Percentiles rank a stretch among this genome's conserved stretches.
phyloP scores from a whole-genome alignment of 768 basidiomycete species.

The Leccinum uliginosum region DNA sequence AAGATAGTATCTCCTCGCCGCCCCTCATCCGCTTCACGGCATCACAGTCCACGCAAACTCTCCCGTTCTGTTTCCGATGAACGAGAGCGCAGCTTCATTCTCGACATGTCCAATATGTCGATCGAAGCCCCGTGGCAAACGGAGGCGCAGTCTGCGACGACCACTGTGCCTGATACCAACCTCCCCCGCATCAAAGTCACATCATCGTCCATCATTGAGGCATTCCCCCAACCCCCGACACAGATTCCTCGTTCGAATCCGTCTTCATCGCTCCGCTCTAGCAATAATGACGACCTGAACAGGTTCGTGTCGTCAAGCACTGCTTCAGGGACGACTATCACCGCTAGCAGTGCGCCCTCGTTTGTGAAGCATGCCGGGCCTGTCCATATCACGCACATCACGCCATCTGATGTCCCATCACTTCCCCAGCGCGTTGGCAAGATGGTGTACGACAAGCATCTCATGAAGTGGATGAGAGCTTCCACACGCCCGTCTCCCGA shows the following conservation, averaged over 20 bases:
- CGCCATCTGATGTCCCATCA: slow-evolving; percentile 69
- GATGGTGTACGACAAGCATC: slow-evolving; percentile 81
- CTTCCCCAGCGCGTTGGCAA: slow-evolving; percentile 77
- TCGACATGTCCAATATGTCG: slow-evolving; percentile 42
- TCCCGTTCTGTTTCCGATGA: slow-evolving; percentile 39
- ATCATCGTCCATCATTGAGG: slow-evolving; percentile 26
- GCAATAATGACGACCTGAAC: slow-evolving; percentile 69
- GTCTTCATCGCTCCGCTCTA: slow-evolving; percentile 46
- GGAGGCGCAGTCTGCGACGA: slow-evolving; percentile 15
- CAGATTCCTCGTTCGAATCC: slow-evolving; percentile 38
- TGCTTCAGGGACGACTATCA: slow-evolving; percentile 67
- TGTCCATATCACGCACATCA: slow-evolving; percentile 74
- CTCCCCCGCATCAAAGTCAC: slow-evolving; percentile 29
- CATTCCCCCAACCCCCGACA: slow-evolving; percentile 31
- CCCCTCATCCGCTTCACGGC: slow-evolving; percentile 34
- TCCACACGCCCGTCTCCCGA: slow-evolving; percentile 34
- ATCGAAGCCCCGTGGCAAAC: slow-evolving; percentile 36
- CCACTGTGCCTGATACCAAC: slow-evolving; percentile 5
- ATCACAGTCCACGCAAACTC: slow-evolving; percentile 42
- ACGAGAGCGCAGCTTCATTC: slow-evolving; percentile 37
- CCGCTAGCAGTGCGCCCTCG: slow-evolving; percentile 68
- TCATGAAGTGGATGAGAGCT: slow-evolving; percentile 83
- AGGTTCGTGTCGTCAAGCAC: slow-evolving; percentile 91
- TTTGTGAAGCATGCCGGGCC: slow-evolving; percentile 84
- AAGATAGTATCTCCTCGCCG: slow-evolving; percentile 29